A percentile compares a stretch with the other conserved stretches of the same genome.
These are phyloP conservation scores for Apium graveolens DNA, from an alignment of 129 eudicot species.

Conservation along the genomic window DNA sequence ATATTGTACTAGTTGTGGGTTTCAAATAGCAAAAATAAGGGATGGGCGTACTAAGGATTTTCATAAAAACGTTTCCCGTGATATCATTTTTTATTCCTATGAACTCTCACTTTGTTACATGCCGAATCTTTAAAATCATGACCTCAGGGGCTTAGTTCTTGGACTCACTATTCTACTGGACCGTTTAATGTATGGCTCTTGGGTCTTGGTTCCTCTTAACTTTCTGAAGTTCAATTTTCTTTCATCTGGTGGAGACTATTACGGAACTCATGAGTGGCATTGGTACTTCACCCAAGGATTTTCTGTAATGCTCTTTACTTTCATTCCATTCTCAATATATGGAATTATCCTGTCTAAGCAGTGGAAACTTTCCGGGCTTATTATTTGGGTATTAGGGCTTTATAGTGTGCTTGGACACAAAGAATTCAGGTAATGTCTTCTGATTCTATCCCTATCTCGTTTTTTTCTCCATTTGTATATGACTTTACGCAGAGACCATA, in stretches of 20 bases:
- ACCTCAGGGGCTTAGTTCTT: slow-evolving; percentile 55
- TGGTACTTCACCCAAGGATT: slow-evolving; percentile 99
- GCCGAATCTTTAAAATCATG: slow-evolving; percentile 7
- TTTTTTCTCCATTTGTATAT: background rate
- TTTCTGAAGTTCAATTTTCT: slow-evolving; percentile 87
- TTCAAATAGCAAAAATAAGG: background rate
- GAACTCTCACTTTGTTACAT: background rate
- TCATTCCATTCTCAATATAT: slow-evolving; percentile 58
- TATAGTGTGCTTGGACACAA: slow-evolving; percentile 90
- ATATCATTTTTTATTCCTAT: background rate
- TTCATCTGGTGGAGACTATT: slow-evolving; percentile 97
- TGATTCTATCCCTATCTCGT: background rate
- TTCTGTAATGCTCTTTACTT: slow-evolving; percentile 76
- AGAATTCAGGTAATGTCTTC: slow-evolving; percentile 72
- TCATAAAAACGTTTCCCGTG: background rate
- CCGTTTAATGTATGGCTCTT: slow-evolving; percentile 76
- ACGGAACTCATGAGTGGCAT: slow-evolving; percentile 99
- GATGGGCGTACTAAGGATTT: background rate
- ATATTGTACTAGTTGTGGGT: background rate
- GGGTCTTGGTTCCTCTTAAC: slow-evolving; percentile 90
- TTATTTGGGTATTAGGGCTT: slow-evolving; percentile 75
- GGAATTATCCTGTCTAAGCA: slow-evolving; percentile 64
- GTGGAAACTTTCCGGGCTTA: slow-evolving; percentile 80
- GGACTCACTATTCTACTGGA: slow-evolving; percentile 64
- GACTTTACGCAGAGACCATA: background rate